These are phyloP conservation scores for Xylaria grammica DNA, from an alignment of 495 filamentous ascomycete genomes.

Conservation along the genomic window DNA sequence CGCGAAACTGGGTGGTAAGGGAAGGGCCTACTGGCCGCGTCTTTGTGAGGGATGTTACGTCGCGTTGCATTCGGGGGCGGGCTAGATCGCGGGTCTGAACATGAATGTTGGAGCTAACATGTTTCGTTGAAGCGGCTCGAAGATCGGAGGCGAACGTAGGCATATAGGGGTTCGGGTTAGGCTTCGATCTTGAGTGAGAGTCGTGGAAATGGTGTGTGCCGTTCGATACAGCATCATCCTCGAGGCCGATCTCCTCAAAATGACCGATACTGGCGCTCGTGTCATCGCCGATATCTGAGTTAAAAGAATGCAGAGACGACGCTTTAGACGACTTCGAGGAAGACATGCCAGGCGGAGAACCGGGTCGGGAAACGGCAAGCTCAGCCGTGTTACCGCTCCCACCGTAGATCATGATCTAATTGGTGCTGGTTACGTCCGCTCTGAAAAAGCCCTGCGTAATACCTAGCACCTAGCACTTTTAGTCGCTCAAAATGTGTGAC, in stretches of 20 bases:
- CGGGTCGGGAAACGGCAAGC: constrained; percentile 60
- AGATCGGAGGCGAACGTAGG: constrained; percentile 49
- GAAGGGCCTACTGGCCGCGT: constrained; percentile 28
- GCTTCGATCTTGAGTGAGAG: constrained; percentile 48
- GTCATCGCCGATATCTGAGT: constrained; percentile 64
- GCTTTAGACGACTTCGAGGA: constrained; percentile 85
- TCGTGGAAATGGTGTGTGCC: constrained; percentile 48
- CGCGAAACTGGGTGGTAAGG: constrained; percentile 31
- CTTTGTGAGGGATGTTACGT: constrained; percentile 28
- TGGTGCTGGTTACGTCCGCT: constrained; percentile 1
- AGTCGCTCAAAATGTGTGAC: too few species aligned
- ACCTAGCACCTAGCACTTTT: too few species aligned
- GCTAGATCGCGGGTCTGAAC: constrained; percentile 35
- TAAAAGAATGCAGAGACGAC: constrained; percentile 82
- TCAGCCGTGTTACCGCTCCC: constrained; percentile 45
- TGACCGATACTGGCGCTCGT: constrained; percentile 73
- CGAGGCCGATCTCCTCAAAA: constrained; percentile 92
- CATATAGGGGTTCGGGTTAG: constrained; percentile 43
- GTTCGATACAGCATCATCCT: constrained; percentile 61
- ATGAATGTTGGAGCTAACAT: constrained; percentile 34
- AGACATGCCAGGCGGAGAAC: constrained; percentile 83
- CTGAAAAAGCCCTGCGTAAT: constrained; percentile 4
- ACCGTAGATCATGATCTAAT: constrained; percentile 66
- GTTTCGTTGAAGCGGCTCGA: constrained; percentile 44
- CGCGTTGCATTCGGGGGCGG: constrained; percentile 26